Evolutionary conservation across 495 filamentous ascomycete genomes (phyloP).

Genomic region (Daldinia caldariorum): DNA sequence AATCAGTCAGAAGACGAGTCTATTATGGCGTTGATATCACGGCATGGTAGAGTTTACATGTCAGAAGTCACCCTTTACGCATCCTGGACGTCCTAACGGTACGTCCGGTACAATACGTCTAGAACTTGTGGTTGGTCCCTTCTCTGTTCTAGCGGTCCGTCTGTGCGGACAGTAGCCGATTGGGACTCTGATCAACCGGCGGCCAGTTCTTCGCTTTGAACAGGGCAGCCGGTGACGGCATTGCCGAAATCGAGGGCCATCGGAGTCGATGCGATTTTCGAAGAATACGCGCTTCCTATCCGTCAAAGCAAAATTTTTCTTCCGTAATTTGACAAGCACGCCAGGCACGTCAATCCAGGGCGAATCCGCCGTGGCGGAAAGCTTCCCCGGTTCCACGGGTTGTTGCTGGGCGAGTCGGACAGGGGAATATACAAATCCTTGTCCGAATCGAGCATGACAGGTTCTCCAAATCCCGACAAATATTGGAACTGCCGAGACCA

Average conservation of each 20-base stretch:
- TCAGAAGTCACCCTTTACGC: not conserved
- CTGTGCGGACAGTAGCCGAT: constrained; percentile 8
- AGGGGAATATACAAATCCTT: constrained; percentile 36
- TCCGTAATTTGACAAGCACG: constrained; percentile 34
- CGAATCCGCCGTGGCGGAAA: constrained; percentile 37
- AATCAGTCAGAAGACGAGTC: not conserved
- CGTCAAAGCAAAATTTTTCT: constrained; percentile 39
- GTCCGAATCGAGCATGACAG: constrained; percentile 38
- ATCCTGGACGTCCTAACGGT: not conserved
- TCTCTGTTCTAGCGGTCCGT: constrained; percentile 15
- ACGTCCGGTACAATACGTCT: not conserved
- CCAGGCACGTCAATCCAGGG: constrained; percentile 33
- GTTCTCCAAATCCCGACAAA: constrained; percentile 36
- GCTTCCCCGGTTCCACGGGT: constrained; percentile 39
- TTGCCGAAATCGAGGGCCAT: constrained; percentile 31
- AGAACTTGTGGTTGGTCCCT: constrained; percentile 1
- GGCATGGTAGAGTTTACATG: not conserved
- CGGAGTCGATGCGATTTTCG: constrained; percentile 23
- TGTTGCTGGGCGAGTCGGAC: constrained; percentile 27
- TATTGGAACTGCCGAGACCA: constrained; percentile 36
- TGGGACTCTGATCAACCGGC: constrained; percentile 17
- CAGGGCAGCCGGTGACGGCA: constrained; percentile 21
- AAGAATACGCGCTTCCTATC: constrained; percentile 17
- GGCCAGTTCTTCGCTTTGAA: constrained; percentile 27
- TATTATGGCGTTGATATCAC: not conserved